Evolutionary conservation across 371 early-diverging fungal genomes (phyloP).

Genomic region (Mortierella sp.): DNA sequence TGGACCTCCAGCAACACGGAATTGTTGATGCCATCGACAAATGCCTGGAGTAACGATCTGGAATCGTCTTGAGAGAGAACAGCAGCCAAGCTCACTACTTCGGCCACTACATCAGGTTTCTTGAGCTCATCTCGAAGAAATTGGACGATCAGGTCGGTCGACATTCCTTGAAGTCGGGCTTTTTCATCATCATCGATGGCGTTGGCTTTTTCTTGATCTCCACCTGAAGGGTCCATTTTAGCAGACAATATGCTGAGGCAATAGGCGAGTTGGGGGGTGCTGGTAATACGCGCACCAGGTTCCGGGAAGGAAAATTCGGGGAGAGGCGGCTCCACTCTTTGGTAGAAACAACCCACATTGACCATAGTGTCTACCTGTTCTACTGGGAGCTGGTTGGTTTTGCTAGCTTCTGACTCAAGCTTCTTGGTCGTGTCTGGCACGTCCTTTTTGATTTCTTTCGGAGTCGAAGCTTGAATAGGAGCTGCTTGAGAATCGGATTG

Average conservation of each 20-base stretch:
- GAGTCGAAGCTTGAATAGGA: neutral
- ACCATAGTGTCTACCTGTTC: no score
- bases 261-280: neutral
- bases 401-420: neutral
- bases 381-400: neutral
- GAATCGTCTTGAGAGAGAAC: slow-evolving; percentile 1
- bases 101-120: slow-evolving; percentile 1
- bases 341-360: neutral
- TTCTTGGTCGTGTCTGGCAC: neutral
- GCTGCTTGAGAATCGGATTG: neutral
- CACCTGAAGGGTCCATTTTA: neutral
- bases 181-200: slow-evolving; percentile 7
- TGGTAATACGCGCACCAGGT: neutral
- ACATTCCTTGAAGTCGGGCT: slow-evolving; percentile 1
- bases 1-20: slow-evolving; percentile 5
- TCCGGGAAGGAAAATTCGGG: neutral
- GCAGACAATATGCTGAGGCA: neutral
- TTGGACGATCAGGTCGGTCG: slow-evolving; percentile 3
- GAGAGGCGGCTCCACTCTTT: neutral
- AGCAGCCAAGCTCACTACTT: slow-evolving; percentile 10
- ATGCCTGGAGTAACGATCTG: slow-evolving; percentile 7
- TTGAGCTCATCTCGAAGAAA: slow-evolving; percentile 10
- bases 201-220: neutral
- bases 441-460: neutral
- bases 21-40: neutral